Evolutionary conservation across 2,329 filamentous ascomycete genomes (phyloP).

Genomic region (Colletotrichum chrysophilum): DNA sequence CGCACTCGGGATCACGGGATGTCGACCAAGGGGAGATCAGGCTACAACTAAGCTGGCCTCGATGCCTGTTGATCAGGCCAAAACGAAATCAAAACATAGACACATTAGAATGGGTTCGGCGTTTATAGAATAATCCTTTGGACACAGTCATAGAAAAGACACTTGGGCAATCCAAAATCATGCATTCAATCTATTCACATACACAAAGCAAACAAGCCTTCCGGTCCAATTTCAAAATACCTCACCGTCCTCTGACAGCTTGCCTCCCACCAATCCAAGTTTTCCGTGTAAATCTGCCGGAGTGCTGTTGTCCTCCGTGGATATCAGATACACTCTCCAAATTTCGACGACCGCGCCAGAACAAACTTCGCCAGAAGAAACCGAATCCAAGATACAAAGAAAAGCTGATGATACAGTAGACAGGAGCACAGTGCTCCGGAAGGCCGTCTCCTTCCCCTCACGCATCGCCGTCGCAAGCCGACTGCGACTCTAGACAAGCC

Average conservation of each 20-base stretch:
- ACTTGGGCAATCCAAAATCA: background rate
- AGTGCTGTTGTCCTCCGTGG: background rate
- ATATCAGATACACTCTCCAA: background rate
- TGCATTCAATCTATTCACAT: background rate
- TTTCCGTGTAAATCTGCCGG: background rate
- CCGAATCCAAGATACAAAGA: background rate
- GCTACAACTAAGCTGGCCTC: background rate
- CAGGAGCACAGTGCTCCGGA: background rate
- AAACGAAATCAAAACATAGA: background rate
- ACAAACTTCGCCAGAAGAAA: background rate
- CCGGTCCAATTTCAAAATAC: background rate
- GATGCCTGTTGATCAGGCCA: background rate
- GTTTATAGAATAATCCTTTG: background rate
- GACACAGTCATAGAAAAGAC: background rate
- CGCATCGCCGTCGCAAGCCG: background rate
- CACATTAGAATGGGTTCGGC: background rate
- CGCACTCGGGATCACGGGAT: background rate
- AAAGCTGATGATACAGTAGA: background rate
- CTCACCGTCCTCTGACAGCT: background rate
- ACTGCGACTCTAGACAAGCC: background rate
- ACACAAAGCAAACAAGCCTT: background rate
- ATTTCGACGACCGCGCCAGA: background rate
- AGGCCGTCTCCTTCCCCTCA: background rate
- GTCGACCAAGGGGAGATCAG: slow-evolving; percentile 6
- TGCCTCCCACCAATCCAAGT: background rate